Evolutionary conservation across 2,329 filamentous ascomycete genomes (phyloP), one percentile per base, ranked within the genome.

Genomic region (Fusarium sulawesiense): DNA sequence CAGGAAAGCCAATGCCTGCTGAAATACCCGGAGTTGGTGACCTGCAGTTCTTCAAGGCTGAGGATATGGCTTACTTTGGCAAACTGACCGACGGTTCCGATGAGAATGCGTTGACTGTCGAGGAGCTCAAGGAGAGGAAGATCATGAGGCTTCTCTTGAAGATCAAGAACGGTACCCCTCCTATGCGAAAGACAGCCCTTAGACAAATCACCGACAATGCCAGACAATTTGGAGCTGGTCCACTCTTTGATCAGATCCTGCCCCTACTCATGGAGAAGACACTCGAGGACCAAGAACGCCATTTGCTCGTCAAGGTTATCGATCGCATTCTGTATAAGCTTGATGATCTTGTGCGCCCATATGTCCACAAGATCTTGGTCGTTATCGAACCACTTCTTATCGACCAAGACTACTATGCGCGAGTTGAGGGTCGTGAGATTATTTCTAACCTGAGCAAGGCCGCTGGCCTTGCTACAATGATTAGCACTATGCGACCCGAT

Each of bases 351-450:
- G 96, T 99, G 56, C 90, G 96, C 42, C 96, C 96, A 23, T 99
- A 95, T 71, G 95, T 97, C 18, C 97, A 99, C 84, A 98, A 98
- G 84, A 99, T 99, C 68, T 83, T 99, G 61, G 96, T 99, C 56
- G 96, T 99, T 77, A 99, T 99, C 75, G 97, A 99, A 80, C 96
- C 96, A n/a, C 86, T 99, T 51, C 92, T 99, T 72, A 99, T 99
- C 76, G 97, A 99, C 78, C 96, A 99, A 83, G 97, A 99, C 82
- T 99, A 99, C 83, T 99, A 99, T 80, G 96, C 97, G 44, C 92
- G 96, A 79, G 96, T 99, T 7, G 96, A 99, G 81, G 96, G 96
- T 80, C 93, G 96, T 73, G 96, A 99, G 80, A 99, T 99, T 75
- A 99, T 99, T 75, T 98, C 95, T 58, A 99, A 99, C 79, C 88